phyloP scores from a whole-genome alignment of 352 stramenopile genomes.

The Phytophthora pluvialis region DNA sequence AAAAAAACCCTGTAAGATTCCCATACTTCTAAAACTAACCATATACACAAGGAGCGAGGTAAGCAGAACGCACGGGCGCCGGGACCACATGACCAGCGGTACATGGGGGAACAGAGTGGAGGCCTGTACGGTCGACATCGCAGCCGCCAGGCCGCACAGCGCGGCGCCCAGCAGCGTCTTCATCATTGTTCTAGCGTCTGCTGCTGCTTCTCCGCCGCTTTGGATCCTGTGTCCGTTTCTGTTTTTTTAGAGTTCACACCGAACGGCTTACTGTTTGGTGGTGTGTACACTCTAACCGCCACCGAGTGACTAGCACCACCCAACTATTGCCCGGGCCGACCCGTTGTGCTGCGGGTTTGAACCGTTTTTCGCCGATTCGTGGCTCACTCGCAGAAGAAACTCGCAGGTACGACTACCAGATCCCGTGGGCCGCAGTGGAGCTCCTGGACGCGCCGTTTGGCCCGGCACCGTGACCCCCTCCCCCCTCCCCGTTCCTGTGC shows the following conservation, averaged over 20 bases:
- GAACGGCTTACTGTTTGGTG: too few relatives aligned
- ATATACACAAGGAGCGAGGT: not conserved
- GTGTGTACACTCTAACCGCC: not conserved
- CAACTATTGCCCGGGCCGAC: not conserved
- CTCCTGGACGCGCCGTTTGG: not conserved
- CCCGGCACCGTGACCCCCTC: not conserved
- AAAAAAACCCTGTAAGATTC: not conserved
- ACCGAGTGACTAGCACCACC: not conserved
- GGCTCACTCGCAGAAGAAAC: slow-evolving; percentile 34
- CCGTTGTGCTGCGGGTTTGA: not conserved
- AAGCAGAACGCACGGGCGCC: slow-evolving; percentile 57
- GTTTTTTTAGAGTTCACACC: too few relatives aligned
- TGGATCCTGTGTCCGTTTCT: slow-evolving; percentile 35
- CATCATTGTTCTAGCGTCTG: slow-evolving; percentile 23
- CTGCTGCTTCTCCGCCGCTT: slow-evolving; percentile 22
- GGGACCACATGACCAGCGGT: slow-evolving; percentile 72
- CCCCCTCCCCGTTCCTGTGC: not conserved
- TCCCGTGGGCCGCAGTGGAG: not conserved
- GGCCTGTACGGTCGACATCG: slow-evolving; percentile 16
- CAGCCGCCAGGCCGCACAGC: slow-evolving; percentile 35
- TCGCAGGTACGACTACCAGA: slow-evolving; percentile 16
- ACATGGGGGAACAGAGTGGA: slow-evolving; percentile 55
- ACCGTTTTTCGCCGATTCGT: slow-evolving; percentile 36
- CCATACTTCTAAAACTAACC: not conserved
- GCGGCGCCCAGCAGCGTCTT: slow-evolving; percentile 40